phyloP scores from a whole-genome alignment of 129 eudicot species.

The Solidago caesia region DNA sequence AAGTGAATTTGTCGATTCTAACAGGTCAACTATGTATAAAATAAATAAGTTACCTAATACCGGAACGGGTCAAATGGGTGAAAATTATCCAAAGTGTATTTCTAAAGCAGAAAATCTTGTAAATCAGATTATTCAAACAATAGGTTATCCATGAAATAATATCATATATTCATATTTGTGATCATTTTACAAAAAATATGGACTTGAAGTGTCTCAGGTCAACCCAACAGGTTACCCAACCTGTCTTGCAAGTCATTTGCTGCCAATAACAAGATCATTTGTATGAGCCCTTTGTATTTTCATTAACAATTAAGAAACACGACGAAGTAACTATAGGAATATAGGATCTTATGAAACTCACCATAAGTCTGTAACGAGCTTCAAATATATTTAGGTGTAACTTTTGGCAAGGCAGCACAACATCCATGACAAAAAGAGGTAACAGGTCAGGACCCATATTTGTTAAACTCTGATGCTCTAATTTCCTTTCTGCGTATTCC shows the following conservation, averaged over 20 bases:
- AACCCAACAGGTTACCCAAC: neutral
- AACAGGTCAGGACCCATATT: conserved; percentile 73
- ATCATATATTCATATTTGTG: too few relatives aligned
- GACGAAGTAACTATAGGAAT: neutral
- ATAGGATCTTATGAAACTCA: conserved; percentile 39
- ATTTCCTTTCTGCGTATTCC: conserved; percentile 85
- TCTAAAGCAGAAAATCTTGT: neutral
- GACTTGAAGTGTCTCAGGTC: too few relatives aligned
- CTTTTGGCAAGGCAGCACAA: conserved; percentile 93
- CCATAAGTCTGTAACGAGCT: conserved; percentile 99
- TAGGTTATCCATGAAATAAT: neutral
- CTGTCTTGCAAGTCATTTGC: conserved; percentile 2
- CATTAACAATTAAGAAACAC: neutral
- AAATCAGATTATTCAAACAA: neutral
- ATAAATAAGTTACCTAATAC: too few relatives aligned
- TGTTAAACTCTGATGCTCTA: conserved; percentile 71
- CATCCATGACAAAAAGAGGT: conserved; percentile 99
- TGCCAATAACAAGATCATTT: conserved; percentile 11
- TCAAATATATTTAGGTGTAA: conserved; percentile 87
- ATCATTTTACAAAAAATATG: too few relatives aligned
- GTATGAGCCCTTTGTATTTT: too few relatives aligned
- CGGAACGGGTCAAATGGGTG: neutral
- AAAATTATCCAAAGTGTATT: neutral
- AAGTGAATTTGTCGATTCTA: too few relatives aligned
- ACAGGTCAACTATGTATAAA: too few relatives aligned